Evolutionary conservation across 176 grass and related monocot genomes (phyloP).

Genomic region (Eragrostis nindensis): DNA sequence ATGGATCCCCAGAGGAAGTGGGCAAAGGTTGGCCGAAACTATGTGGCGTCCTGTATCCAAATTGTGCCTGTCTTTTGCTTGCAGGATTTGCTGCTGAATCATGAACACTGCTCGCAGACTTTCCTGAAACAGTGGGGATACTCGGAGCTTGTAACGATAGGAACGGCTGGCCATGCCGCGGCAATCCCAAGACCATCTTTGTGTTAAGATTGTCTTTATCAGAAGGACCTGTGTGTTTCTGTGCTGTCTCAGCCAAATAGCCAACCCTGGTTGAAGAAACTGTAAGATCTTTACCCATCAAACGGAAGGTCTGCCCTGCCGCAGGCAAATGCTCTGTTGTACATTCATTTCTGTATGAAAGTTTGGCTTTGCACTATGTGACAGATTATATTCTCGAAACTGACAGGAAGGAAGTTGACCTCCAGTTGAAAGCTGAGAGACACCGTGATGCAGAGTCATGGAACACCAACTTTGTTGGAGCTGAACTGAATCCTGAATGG

Average conservation of each 20-base stretch:
- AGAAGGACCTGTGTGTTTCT: slow-evolving; percentile 26
- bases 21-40: slow-evolving; percentile 20
- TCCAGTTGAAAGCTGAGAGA: slow-evolving; percentile 26
- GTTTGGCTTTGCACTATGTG: not conserved
- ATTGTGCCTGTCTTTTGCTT: slow-evolving; percentile 33
- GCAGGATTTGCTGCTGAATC: slow-evolving; percentile 28
- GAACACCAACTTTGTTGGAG: slow-evolving; percentile 29
- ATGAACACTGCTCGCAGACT: slow-evolving; percentile 18
- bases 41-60: slow-evolving; percentile 33
- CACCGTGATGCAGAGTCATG: slow-evolving; percentile 25
- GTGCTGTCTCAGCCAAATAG: slow-evolving; percentile 16
- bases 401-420: slow-evolving; percentile 16
- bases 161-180: slow-evolving; percentile 47
- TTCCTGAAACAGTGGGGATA: slow-evolving; percentile 28
- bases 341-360: slow-evolving; percentile 39
- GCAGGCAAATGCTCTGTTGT: slow-evolving; percentile 29
- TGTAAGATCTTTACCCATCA: slow-evolving; percentile 71
- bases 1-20: slow-evolving; percentile 43
- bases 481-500: slow-evolving; percentile 37
- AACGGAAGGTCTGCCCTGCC: slow-evolving; percentile 52
- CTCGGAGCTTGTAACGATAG: slow-evolving; percentile 45
- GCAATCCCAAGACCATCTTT: slow-evolving; percentile 44
- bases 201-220: slow-evolving; percentile 11
- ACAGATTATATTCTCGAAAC: slow-evolving; percentile 35
- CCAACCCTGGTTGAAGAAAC: slow-evolving; percentile 39